Base-by-base conservation (phyloP, 257 asterid species). In the Nicotiana sylvestris region DNA sequence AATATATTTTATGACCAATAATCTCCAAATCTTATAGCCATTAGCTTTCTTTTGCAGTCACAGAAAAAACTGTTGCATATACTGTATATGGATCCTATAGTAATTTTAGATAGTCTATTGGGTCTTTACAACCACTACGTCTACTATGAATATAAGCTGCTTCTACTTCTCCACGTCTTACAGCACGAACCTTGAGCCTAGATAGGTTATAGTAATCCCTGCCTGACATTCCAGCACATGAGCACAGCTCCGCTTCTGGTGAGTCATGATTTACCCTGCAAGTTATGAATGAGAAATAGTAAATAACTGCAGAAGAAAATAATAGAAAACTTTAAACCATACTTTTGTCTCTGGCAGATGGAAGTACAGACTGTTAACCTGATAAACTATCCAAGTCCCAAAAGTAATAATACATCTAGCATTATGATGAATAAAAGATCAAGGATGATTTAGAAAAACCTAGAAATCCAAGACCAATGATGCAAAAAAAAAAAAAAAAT, bases 231-330 rank as follows among this genome's bases (percentile, higher is more conserved):
- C 84, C 82, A 80, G 49, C 51, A 78, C 97, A 92, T 76, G 93
- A 89, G 85, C 98, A 94, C 77, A 90, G 92, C 78, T 89, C 94
- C 85, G 86, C 91, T 82, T 88, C 91, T 18, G 91, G 90, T 15
- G 89, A 89, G 88, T 85, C 88, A 83, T 85, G 85, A 43, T 77
- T 77, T 57, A 83, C 70, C 89, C 98, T 94, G 92, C 86, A 88
- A 25, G 77, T 29, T 32, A 35, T 46, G 49, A 11, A 61, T 80
- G 35, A 70, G 72, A 18, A 69, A 49, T 4, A 30, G 83, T 56
- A 65, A 81, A 49, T n/a, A 64, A 46, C 80, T 49, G 76, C 49
- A 79, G 3, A 51, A 60, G 74, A 11, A 82, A 77, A 82, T 70
- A 18, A 18, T 58, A 43, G n/a, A 70, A 7, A 70, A 43, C 37